Evolutionary conservation across 306 rosid genomes (phyloP).

Genomic region (Alnus glutinosa): DNA sequence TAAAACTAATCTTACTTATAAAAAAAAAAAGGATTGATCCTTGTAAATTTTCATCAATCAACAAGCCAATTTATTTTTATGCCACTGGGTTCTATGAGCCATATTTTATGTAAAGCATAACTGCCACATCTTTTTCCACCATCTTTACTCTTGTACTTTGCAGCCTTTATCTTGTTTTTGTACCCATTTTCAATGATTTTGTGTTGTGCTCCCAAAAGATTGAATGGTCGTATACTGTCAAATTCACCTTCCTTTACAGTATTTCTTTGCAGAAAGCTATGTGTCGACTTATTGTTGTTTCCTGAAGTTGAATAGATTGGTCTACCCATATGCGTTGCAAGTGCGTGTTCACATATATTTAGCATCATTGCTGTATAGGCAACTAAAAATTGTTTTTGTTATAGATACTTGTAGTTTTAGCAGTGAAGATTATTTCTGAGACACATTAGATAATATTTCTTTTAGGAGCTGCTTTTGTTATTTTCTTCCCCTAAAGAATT

Average conservation of each 20-base stretch:
- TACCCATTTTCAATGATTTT: neutral
- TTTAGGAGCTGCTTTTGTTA: neutral
- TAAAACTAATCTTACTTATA: no score
- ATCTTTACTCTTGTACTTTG: neutral
- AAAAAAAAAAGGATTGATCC: neutral
- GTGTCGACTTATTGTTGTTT: neutral
- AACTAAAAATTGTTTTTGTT: neutral
- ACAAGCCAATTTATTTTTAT: no score
- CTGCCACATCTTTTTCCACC: neutral
- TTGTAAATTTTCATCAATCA: no score
- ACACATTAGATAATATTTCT: neutral
- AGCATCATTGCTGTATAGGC: neutral
- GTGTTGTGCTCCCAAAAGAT: neutral
- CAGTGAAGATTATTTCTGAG: neutral
- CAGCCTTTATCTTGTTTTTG: no score
- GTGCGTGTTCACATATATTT: neutral
- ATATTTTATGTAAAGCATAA: neutral
- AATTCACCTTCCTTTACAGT: neutral
- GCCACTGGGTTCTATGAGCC: no score
- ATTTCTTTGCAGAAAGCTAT: neutral
- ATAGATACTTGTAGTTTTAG: neutral
- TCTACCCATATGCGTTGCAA: neutral
- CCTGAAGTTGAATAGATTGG: neutral
- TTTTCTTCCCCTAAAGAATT: neutral
- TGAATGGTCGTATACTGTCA: neutral